Base-by-base conservation (phyloP, 1,284 basidiomycete genomes). In the Fomitopsis schrenkii region DNA sequence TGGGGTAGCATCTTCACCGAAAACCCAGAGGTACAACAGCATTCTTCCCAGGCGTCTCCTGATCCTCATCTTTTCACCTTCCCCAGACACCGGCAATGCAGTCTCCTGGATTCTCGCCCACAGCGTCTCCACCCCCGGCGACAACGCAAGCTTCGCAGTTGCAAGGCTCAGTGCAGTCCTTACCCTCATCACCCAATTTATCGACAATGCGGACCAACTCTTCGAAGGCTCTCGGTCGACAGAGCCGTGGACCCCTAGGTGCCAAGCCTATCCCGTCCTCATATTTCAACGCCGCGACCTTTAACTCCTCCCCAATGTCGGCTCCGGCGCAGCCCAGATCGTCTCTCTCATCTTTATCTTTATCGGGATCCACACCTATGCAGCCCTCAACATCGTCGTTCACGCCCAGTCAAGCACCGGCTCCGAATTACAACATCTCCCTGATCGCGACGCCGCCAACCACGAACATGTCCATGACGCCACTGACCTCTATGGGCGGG, bases 1-100 rank as follows among this genome's bases (percentile, higher is more conserved):
- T 94, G 88, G 91, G 89, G 85, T 9, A 90, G 81, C 62, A 90
- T 93, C 56, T 82, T 92, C 64, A 83, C 74, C 15, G 68, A 69
- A 57, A 65, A 76, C 48, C 73, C 79, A 60, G 72, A 75, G 68
- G 81, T 82, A 65, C 57, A 76, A 58, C 40, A 50, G 38, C 62
- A 59, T 55, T 62, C 53, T 56, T 58, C 55, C 44, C 60, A 22
- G 19, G 4, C 22, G 42, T 7, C 36, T 28, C 4, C 48, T 35
- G 8, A 55, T 55, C 36, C 59, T 48, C 4, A 28, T 10, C 45
- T 15, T n/a, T 7, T 40, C 9, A 28, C 15, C 57, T 45, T 56
- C 41, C 57, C 5, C 46, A 70, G 62, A 67, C 66, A 15, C 67
- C 70, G 6, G 63, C 66, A 2, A 17, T 63, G 19, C 63, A 68